Conservation (phyloP, 495 filamentous ascomycete genomes). For the Chaetomium fimeti region DNA sequence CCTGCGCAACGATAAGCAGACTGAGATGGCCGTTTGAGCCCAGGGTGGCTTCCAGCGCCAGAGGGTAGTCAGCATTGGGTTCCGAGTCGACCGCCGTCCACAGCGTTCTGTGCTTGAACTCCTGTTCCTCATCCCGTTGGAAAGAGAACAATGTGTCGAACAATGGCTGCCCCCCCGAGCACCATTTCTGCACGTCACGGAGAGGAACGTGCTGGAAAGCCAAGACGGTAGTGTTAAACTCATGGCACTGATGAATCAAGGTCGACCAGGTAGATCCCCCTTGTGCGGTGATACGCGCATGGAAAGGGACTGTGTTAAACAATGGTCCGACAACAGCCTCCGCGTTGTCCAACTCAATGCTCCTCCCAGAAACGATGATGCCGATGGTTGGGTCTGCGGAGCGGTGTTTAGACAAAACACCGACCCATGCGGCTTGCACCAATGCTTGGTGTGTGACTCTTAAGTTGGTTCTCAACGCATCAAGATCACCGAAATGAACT, state of each 20-base stretch:
- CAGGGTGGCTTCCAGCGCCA: conserved; percentile 70
- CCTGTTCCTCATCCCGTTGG: conserved; percentile 46
- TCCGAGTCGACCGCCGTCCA: conserved; percentile 57
- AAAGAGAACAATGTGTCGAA: conserved; percentile 90
- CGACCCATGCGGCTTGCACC: conserved; percentile 67
- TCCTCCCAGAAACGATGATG: conserved; percentile 67
- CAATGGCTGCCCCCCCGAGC: conserved; percentile 54
- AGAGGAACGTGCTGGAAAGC: conserved; percentile 70
- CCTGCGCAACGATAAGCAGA: conserved; percentile 56
- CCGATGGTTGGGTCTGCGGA: conserved; percentile 52
- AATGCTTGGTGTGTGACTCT: conserved; percentile 74
- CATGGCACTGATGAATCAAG: conserved; percentile 56
- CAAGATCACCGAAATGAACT: conserved; percentile 39
- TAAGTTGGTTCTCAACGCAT: conserved; percentile 52
- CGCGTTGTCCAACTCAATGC: conserved; percentile 60
- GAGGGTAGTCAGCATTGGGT: conserved; percentile 61
- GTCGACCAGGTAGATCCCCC: conserved; percentile 48
- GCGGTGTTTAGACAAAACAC: conserved; percentile 48
- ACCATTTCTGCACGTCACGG: conserved; percentile 71
- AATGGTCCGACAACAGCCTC: conserved; percentile 77
- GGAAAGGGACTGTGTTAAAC: conserved; percentile 85
- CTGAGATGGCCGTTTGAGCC: conserved; percentile 44
- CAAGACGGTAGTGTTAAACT: conserved; percentile 58
- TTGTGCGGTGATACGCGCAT: conserved; percentile 32
- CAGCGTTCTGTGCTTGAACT: conserved; percentile 26